phyloP scores from a whole-genome alignment of 306 rosid species.

The Alnus rubra region DNA sequence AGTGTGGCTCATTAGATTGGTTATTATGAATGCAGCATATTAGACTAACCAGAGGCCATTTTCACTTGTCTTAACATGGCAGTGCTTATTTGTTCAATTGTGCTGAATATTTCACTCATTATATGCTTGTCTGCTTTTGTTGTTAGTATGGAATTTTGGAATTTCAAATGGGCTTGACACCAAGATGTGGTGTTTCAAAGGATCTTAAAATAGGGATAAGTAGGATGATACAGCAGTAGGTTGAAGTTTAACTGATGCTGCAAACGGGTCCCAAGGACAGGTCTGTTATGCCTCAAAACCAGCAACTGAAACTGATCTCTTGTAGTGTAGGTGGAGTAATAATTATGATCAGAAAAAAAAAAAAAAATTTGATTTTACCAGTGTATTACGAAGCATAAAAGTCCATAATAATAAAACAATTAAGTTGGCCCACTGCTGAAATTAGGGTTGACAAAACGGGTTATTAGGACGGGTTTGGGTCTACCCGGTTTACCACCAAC shows the following conservation, averaged over 20 bases:
- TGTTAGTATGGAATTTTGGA: background rate
- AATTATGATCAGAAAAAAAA: background rate
- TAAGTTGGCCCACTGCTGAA: background rate
- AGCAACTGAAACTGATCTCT: background rate
- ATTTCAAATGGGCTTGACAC: background rate
- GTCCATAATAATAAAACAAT: background rate
- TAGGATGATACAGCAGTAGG: background rate
- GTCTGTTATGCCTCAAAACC: background rate
- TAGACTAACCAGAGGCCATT: background rate
- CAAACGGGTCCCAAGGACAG: background rate
- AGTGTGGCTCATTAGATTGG: background rate
- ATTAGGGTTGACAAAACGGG: no score
- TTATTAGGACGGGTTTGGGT: no score
- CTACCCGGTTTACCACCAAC: no score
- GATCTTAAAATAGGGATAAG: background rate
- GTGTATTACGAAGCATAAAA: background rate
- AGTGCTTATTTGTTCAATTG: background rate
- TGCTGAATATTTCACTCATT: background rate
- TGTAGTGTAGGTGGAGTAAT: background rate
- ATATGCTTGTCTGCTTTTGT: background rate
- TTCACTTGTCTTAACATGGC: background rate
- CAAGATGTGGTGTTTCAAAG: background rate
- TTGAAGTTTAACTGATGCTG: background rate
- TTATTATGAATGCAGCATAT: background rate
- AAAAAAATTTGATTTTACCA: background rate